Base-by-base conservation (phyloP, 148 eudicot genomes). In the Rhododendron griersonianum region DNA sequence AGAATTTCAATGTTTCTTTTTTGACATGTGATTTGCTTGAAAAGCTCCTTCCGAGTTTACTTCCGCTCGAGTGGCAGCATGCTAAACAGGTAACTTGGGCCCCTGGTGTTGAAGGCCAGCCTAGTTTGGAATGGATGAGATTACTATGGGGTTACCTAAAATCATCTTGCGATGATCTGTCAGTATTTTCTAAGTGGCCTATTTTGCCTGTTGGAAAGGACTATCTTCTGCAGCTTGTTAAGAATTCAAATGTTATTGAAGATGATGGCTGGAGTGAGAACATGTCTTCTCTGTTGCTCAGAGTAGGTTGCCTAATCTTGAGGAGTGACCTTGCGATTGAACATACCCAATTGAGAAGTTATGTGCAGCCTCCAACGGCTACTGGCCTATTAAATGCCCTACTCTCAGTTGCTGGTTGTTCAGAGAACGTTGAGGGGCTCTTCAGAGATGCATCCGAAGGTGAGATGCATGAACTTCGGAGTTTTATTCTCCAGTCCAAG, bases 251-350 rank as follows among this genome's bases (percentile, higher is more conserved):
- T 90, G 94, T 97, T 80, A 94, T 97, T 84, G 93, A 92, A 88
- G 94, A 97, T 86, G 96, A 93, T 87, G 98, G 98, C 53, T 97
- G 98, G 99, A 97, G 98, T 90, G 99, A 97, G 91, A 97, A 95
- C 84, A 92, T 97, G 90, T 91, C 92, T 28, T 92, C 96, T 28
- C 87, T 97, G 91, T 83, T 97, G 91, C 87, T 92, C 84, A 95
- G 89, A 93, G 93, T 90, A 81, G 99, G 99, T 73, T 97, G 99
- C 88, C 89, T 91, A 86, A 89, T 95, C 84, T 89, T 97, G 89
- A 94, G 95, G 87, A 89, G 84, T 85, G 96, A 92, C 87, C 84
- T 97, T 79, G 80, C 82, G 78, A 86, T 94, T 84, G 96, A 95
- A 84, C 99, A 95, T 91, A 90, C 91, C 78, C 94, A 93, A 85